Percentiles rank a stretch among this genome's conserved stretches.
Conservation (phyloP, 306 rosid genomes). For the Sicyos edulis region DNA sequence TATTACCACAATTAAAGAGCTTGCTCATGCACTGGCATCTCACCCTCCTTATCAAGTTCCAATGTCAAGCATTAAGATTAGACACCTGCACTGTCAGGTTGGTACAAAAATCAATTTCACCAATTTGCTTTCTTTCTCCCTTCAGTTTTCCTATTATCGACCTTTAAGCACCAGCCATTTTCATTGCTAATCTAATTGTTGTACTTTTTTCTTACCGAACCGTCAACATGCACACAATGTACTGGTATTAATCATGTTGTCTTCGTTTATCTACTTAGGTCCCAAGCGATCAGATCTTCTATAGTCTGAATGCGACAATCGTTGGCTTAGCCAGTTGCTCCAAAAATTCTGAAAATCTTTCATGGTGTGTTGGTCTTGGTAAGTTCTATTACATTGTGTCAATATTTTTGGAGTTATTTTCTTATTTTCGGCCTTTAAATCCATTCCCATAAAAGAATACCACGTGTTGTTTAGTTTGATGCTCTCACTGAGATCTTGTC, state of each 20-base stretch:
- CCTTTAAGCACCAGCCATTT: neutral
- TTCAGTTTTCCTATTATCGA: neutral
- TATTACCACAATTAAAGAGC: slow-evolving; percentile 72
- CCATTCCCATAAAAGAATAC: neutral
- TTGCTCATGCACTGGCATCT: slow-evolving; percentile 75
- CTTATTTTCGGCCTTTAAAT: neutral
- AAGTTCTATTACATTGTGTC: slow-evolving; percentile 25
- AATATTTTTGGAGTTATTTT: neutral
- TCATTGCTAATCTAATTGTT: neutral
- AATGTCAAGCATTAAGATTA: slow-evolving; percentile 61
- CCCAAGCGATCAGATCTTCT: slow-evolving; percentile 55
- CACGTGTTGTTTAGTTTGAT: neutral
- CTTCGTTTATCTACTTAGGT: slow-evolving; percentile 54
- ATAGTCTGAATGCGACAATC: slow-evolving; percentile 70
- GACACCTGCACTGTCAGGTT: slow-evolving; percentile 74
- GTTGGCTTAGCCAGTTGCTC: slow-evolving; percentile 81
- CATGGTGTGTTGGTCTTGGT: slow-evolving; percentile 93
- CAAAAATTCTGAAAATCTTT: slow-evolving; percentile 44
- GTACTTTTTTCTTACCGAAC: neutral
- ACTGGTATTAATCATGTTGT: neutral
- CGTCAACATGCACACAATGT: neutral
- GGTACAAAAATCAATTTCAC: slow-evolving; percentile 23
- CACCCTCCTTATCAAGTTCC: slow-evolving; percentile 88
- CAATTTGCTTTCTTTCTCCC: neutral
- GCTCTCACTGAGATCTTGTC: neutral